phyloP scores from a whole-genome alignment of 805 yeast species.

The Saturnispora diversa region DNA sequence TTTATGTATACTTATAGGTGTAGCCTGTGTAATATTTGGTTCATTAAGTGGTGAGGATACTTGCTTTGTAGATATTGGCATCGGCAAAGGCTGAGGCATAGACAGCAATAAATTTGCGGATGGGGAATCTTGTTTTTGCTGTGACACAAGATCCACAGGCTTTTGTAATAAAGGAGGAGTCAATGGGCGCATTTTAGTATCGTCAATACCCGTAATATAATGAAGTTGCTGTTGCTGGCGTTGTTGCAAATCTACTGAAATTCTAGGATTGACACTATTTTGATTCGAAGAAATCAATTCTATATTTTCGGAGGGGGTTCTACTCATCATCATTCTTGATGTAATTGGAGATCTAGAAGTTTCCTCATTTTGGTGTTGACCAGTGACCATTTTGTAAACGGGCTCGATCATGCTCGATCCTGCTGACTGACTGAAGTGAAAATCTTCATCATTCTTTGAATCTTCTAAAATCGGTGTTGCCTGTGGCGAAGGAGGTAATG shows the following conservation, averaged over 20 bases:
- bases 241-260: too few relatives aligned
- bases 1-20: too few relatives aligned
- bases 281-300: neutral
- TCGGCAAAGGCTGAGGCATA: too few relatives aligned
- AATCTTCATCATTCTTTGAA: neutral
- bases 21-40: too few relatives aligned
- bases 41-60: too few relatives aligned
- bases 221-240: neutral
- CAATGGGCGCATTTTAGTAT: neutral
- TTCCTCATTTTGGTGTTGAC: neutral
- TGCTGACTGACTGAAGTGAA: neutral
- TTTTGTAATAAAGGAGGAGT: neutral
- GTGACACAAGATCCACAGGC: too few relatives aligned
- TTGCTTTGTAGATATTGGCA: too few relatives aligned
- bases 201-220: too few relatives aligned
- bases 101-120: too few relatives aligned
- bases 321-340: slow-evolving; percentile 8
- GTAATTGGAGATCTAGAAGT: slow-evolving; percentile 4
- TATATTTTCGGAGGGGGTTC: slow-evolving; percentile 9
- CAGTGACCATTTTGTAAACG: slow-evolving; percentile 7
- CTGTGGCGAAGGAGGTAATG: too few relatives aligned
- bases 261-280: too few relatives aligned
- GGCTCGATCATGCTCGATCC: slow-evolving; percentile 5
- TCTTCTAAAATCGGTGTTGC: neutral
- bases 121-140: too few relatives aligned